Evolutionary conservation across 2,329 filamentous ascomycete species (phyloP), one percentile per base, ranked within the genome.

Genomic region (Calonectria leucothoes): DNA sequence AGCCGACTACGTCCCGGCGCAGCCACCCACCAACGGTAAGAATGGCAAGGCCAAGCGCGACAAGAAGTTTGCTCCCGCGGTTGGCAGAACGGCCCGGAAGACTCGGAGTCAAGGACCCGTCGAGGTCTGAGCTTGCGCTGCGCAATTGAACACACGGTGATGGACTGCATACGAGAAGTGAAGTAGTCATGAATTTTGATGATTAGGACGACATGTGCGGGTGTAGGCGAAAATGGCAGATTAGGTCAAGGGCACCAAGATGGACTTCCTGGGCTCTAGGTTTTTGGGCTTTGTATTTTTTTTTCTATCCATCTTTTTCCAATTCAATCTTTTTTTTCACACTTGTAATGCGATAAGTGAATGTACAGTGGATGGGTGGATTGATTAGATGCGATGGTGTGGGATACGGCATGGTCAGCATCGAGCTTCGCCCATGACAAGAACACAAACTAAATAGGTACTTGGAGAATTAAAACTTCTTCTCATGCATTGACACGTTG

Each of bases 61-160:
- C 17, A 86, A 86, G 79, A 86, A 82, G 71, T 72, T 75, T n/a
- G 66, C 77, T 25, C 78, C 82, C 0, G 67, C 75, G 3, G 82
- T 82, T 20, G 85, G 85, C 23, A 82, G 73, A 70, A 85, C 86
- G 8, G 81, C 82, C 57, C 82, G 85, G 52, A 86, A 86, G 83
- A 87, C 85, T 10, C 82, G 86, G 63, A 87, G 86, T 72, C 85
- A 87, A 75, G 86, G 86, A 0, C 83, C 84, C 2, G 83, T 81
- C 8, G 83, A 85, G 52, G 75, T 66, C 42, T 67, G 35, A 61
- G 37, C 55, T 51, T 23, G n/a, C 39, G 49, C 27, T 27, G 12
- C 12, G 23, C 27, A 35, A 57, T 23, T 25, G 61, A 51, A 45
- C 27, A 31, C 29, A n/a, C 5, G 52, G 31, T 17, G 14, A 29